Evolutionary conservation across 2,329 filamentous ascomycete genomes (phyloP).

Genomic region (Tolypocladium sp.): DNA sequence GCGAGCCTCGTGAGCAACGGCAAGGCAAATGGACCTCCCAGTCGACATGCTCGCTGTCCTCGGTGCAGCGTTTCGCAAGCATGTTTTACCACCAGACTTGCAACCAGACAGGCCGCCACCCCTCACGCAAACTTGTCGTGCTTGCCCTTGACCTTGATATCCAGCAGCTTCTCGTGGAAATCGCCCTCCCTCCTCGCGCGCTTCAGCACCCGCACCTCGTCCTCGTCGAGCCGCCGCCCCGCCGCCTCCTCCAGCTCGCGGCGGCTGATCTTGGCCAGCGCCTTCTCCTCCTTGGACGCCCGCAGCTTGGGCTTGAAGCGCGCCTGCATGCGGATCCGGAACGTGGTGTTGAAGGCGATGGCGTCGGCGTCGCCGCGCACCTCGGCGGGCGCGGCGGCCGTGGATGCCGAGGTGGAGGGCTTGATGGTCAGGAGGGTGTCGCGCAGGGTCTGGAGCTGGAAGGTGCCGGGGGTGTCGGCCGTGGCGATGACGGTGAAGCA

Average conservation of each 20-base stretch:
- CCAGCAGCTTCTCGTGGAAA: conserved; percentile 78
- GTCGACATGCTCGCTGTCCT: too few species aligned
- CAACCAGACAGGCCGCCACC: too few species aligned
- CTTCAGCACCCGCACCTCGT: conserved; percentile 79
- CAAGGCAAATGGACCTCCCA: too few species aligned
- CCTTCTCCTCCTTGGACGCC: conserved; percentile 74
- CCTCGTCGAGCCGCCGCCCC: conserved; percentile 67
- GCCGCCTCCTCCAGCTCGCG: conserved; percentile 77
- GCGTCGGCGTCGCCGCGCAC: conserved; percentile 67
- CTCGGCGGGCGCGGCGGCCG: conserved; percentile 43
- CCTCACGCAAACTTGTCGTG: conserved; percentile 65
- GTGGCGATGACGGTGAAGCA: conserved; percentile 62
- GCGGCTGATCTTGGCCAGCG: conserved; percentile 74
- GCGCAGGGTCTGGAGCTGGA: conserved; percentile 64
- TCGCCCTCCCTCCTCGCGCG: conserved; percentile 76
- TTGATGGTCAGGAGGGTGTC: conserved; percentile 61
- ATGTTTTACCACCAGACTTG: too few species aligned
- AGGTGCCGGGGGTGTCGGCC: conserved; percentile 58
- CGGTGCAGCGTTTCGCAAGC: too few species aligned
- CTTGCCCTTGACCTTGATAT: conserved; percentile 85
- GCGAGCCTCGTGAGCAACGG: too few species aligned
- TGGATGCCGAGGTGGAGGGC: conserved; percentile 32
- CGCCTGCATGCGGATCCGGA: conserved; percentile 88
- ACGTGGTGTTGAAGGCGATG: conserved; percentile 58
- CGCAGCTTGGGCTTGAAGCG: conserved; percentile 81